phyloP scores from a whole-genome alignment of 768 basidiomycete species.

The Plicaturopsis crispa region DNA sequence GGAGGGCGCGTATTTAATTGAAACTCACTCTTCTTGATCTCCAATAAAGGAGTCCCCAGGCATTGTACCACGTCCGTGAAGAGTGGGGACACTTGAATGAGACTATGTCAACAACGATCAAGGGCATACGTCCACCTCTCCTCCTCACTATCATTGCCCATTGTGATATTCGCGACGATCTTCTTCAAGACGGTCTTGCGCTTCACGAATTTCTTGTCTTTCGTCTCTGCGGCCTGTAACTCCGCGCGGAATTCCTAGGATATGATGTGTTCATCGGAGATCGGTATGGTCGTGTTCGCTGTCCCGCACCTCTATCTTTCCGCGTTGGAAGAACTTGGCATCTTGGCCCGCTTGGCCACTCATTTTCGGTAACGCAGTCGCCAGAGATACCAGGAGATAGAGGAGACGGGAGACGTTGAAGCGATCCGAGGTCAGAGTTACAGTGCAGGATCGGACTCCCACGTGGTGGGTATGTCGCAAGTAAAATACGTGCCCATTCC shows the following conservation, averaged over 20 bases:
- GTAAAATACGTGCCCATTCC: too few relatives aligned
- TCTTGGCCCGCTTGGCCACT: slow-evolving; percentile 64
- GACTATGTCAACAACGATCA: slow-evolving; percentile 1
- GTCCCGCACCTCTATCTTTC: slow-evolving; percentile 74
- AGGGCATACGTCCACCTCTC: slow-evolving; percentile 14
- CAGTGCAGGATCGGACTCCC: too few relatives aligned
- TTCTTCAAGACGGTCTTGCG: slow-evolving; percentile 94
- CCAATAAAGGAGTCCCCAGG: slow-evolving; percentile 87
- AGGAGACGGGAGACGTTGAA: too few relatives aligned
- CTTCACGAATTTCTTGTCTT: slow-evolving; percentile 95
- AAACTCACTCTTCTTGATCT: slow-evolving; percentile 95
- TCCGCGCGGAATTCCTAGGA: slow-evolving; percentile 88
- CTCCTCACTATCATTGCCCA: slow-evolving; percentile 96
- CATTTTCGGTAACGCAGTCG: slow-evolving; percentile 20
- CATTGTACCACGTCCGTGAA: slow-evolving; percentile 96
- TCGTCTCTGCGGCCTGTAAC: slow-evolving; percentile 83
- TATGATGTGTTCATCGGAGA: background rate
- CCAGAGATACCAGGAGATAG: background rate
- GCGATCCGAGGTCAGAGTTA: too few relatives aligned
- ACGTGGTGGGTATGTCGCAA: too few relatives aligned
- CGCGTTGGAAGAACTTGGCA: slow-evolving; percentile 87
- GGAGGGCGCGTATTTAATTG: background rate
- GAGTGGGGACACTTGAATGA: slow-evolving; percentile 68
- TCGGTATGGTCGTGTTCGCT: slow-evolving; percentile 8
- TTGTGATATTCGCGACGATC: slow-evolving; percentile 98